phyloP scores from a whole-genome alignment of 2,329 filamentous ascomycete species.

The Epicoccum nigrum region DNA sequence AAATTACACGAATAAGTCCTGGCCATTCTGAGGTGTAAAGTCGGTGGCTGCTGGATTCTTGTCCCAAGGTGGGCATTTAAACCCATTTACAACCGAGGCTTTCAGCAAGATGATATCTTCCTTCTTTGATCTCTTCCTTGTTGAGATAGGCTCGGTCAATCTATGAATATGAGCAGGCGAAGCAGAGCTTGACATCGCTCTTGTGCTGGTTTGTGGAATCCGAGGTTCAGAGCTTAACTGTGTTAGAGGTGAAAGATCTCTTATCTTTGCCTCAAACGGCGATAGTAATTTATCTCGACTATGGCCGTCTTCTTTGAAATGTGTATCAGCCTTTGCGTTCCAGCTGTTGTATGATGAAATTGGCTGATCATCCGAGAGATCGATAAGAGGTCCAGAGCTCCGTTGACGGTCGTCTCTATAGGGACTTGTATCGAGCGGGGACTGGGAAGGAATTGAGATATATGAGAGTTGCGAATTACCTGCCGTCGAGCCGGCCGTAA shows the following conservation, averaged over 20 bases:
- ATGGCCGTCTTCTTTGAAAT: slow-evolving; percentile 16
- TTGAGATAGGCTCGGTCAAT: slow-evolving; percentile 58
- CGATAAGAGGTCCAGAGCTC: slow-evolving; percentile 10
- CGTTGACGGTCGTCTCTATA: background rate
- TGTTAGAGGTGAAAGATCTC: background rate
- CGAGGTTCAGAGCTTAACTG: background rate
- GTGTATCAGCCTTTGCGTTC: slow-evolving; percentile 20
- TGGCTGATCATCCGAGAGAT: slow-evolving; percentile 11
- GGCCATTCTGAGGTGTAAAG: slow-evolving; percentile 63
- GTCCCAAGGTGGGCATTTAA: slow-evolving; percentile 82
- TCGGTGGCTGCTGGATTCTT: slow-evolving; percentile 66
- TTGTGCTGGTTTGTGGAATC: background rate
- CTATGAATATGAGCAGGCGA: slow-evolving; percentile 38
- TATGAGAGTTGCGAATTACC: slow-evolving; percentile 27
- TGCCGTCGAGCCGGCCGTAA: slow-evolving; percentile 12
- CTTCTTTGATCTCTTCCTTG: slow-evolving; percentile 66
- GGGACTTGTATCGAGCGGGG: background rate
- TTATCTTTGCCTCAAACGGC: background rate
- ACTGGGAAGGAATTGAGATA: background rate
- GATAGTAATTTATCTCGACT: background rate
- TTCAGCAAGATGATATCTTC: slow-evolving; percentile 80
- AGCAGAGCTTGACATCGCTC: slow-evolving; percentile 1
- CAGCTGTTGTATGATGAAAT: background rate
- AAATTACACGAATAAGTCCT: slow-evolving; percentile 62
- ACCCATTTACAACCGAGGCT: slow-evolving; percentile 80